Base-by-base conservation (phyloP, 2,329 filamentous ascomycete genomes). In the Neopestalotiopsis clavispora region DNA sequence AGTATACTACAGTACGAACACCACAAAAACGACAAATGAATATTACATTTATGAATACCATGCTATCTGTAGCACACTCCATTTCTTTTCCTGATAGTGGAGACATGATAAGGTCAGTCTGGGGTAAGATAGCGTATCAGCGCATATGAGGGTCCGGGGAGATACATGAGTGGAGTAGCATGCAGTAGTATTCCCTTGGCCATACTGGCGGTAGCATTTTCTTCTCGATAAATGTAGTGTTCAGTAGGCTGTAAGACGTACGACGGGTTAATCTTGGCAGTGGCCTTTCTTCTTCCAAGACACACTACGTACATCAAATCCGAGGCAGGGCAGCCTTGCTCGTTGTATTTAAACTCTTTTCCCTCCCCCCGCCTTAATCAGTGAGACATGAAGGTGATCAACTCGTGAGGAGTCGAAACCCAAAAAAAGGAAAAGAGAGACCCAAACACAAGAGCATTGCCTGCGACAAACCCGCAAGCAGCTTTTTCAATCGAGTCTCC, bases 121-220 rank as follows among this genome's bases (percentile, higher is more conserved):
- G 63, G 63, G 63, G 34, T 49, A 65, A 32, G 42, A 23, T 65
- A 65, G 62, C 34, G 23, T 59, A 34, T 62, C 40, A 65, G 62
- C 34, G 13, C 30, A 34, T 62, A 17, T 42, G 14, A 13, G 30
- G 32, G 42, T 56, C 45, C 34, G 63, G 63, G 49, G 63, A 58
- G 20, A 66, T 66, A 66, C 56, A 30, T 38, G 34, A 38, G 34
- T 38, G 34, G 34, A 38, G 34, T 38, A 38, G 6, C 10, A 7
- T 38, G 34, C 10, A 38, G 34, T 38, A 38, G 6, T 38, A 10
- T 10, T 42, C 38, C 30, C 14, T n/a, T 14, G 32, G 38, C 20
- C 57, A 59, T 59, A 6, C 2, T 28, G 23, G 23, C 23, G 23
- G 23, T 28, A 28, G 23, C 23, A 28, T 28, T 28, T 2, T 28